These are phyloP conservation scores for Coniochaeta hoffmannii DNA, from an alignment of 2,329 filamentous ascomycete species.

Conservation along the genomic window DNA sequence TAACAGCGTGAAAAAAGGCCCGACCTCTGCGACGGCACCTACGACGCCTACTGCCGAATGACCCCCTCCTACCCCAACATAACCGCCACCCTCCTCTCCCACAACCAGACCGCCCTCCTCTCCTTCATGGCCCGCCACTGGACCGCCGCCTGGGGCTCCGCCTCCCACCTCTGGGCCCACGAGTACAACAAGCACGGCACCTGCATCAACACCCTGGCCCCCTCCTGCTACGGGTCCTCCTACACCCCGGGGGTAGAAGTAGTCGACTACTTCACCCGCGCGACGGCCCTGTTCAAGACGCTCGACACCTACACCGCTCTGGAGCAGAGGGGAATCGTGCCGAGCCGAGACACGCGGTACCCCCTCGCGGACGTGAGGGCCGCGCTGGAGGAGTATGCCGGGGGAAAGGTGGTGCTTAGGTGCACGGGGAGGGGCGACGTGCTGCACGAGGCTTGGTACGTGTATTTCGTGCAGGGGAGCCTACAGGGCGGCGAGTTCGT, in stretches of 20 bases:
- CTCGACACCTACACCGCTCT: conserved; percentile 36
- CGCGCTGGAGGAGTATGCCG: conserved; percentile 35
- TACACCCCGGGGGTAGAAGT: conserved; percentile 33
- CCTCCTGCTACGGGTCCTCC: conserved; percentile 54
- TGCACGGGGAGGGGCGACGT: conserved; percentile 28
- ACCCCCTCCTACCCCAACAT: conserved; percentile 33
- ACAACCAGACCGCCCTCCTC: conserved; percentile 30
- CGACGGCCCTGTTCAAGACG: conserved; percentile 30
- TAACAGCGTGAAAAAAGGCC: conserved; percentile 22
- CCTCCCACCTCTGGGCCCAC: conserved; percentile 54
- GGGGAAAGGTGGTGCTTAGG: conserved; percentile 35
- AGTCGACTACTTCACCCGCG: conserved; percentile 37
- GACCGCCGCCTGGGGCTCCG: conserved; percentile 29
- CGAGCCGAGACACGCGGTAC: conserved; percentile 27
- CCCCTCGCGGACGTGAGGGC: conserved; percentile 32
- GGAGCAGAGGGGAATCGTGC: conserved; percentile 27
- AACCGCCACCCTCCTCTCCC: conserved; percentile 30
- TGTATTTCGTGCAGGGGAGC: conserved; percentile 44
- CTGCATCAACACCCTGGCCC: conserved; percentile 62
- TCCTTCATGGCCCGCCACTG: conserved; percentile 35
- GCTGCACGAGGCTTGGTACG: conserved; percentile 47
- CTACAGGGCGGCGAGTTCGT: conserved; percentile 42
- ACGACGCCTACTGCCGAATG: conserved; percentile 34
- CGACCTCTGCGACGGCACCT: conserved; percentile 35
- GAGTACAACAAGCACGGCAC: conserved; percentile 69